phyloP scores from a whole-genome alignment of 305 asterid genomes.

The Striga hermonthica region DNA sequence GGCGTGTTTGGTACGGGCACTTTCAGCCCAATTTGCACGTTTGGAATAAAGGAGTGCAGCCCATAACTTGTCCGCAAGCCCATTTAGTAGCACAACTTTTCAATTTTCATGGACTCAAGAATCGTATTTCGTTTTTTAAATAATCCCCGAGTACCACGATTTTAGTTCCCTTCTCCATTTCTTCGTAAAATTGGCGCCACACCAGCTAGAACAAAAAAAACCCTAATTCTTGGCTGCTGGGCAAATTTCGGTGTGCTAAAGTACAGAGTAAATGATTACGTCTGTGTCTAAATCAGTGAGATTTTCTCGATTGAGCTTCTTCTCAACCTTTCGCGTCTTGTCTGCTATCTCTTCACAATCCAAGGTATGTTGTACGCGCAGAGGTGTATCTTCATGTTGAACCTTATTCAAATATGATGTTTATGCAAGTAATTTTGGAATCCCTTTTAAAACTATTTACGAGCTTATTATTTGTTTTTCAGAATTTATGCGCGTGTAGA shows the following conservation, averaged over 20 bases:
- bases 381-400: background rate
- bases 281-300: constrained; percentile 36
- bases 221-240: constrained; percentile 35
- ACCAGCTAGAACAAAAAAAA: constrained; percentile 13
- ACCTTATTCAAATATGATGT: background rate
- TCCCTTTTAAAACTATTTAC: background rate
- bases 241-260: constrained; percentile 6
- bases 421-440: background rate
- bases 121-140: background rate
- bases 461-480: constrained; percentile 25
- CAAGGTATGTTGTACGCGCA: constrained; percentile 34
- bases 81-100: background rate
- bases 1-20: no score
- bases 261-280: constrained; percentile 30
- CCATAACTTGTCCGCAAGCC: background rate
- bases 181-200: constrained; percentile 40
- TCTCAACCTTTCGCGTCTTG: constrained; percentile 35
- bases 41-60: background rate
- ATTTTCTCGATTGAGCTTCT: constrained; percentile 29
- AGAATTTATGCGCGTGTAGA: constrained; percentile 44
- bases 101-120: background rate
- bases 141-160: background rate
- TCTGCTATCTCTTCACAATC: constrained; percentile 30
- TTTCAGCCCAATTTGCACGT: background rate
- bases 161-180: constrained; percentile 21